These are phyloP conservation scores for Plasmodium inui DNA, from an alignment of 169 alveolate genomes.

Conservation along the genomic window DNA sequence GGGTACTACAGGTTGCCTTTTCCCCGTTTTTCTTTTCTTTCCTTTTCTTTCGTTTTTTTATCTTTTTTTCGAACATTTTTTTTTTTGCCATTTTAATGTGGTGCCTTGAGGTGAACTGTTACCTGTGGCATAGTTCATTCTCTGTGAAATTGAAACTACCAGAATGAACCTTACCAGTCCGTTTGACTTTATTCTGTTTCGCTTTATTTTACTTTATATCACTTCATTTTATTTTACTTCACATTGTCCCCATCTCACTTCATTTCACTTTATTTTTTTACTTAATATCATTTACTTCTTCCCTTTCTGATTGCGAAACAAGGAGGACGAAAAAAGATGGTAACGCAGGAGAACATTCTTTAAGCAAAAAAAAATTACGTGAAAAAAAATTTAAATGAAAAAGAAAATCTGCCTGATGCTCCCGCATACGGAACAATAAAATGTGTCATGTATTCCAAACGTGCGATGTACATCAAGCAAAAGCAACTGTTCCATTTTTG, in stretches of 20 bases:
- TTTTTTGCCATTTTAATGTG: background rate
- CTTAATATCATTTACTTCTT: too few species aligned
- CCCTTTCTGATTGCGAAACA: background rate
- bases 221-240: too few species aligned
- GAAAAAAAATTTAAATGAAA: background rate
- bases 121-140: background rate
- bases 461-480: background rate
- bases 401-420: background rate
- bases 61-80: background rate
- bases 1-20: background rate
- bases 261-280: background rate
- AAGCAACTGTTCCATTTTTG: background rate
- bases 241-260: too few species aligned
- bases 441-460: background rate
- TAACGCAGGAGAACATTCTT: background rate
- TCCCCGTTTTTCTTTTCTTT: background rate
- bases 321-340: background rate
- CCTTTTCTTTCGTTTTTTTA: background rate
- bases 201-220: too few species aligned
- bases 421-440: background rate
- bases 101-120: background rate
- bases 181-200: too few species aligned
- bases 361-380: background rate
- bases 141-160: background rate
- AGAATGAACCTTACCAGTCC: background rate